A percentile compares a stretch with the other conserved stretches of the same genome.
These are phyloP conservation scores for Aspergillus baeticus DNA, from an alignment of 495 filamentous ascomycete genomes.

Conservation along the genomic window DNA sequence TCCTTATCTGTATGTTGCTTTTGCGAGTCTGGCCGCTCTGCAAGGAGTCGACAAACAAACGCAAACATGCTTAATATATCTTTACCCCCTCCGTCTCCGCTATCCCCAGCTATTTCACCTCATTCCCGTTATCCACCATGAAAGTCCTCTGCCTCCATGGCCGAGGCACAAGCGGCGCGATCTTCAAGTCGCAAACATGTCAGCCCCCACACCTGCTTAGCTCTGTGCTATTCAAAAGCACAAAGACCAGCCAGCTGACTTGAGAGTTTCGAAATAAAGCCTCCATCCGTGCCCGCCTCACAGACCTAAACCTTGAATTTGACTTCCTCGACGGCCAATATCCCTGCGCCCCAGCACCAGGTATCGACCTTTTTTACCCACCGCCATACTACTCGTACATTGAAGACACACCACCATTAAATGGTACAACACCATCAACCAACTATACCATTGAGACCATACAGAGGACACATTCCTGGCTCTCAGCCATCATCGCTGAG, in stretches of 20 bases:
- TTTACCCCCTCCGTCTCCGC: neutral
- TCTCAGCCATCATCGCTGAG: slow-evolving; percentile 43
- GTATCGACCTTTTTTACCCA: slow-evolving; percentile 52
- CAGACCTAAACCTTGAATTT: slow-evolving; percentile 42
- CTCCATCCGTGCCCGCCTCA: slow-evolving; percentile 39
- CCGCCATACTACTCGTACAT: slow-evolving; percentile 52
- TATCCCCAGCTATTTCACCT: neutral
- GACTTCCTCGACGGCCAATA: slow-evolving; percentile 58
- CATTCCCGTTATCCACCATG: slow-evolving; percentile 32
- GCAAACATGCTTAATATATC: neutral
- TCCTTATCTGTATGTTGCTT: neutral
- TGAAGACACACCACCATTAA: slow-evolving; percentile 16
- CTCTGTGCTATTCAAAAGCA: neutral
- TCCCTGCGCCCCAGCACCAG: slow-evolving; percentile 42
- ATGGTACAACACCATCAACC: slow-evolving; percentile 12
- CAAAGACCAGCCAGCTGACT: neutral
- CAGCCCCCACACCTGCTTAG: slow-evolving; percentile 26
- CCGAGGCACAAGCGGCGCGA: slow-evolving; percentile 55
- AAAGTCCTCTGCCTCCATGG: slow-evolving; percentile 65
- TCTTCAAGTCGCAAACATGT: slow-evolving; percentile 62
- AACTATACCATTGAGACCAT: slow-evolving; percentile 32
- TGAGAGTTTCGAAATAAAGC: slow-evolving; percentile 16
- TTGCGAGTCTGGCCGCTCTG: neutral
- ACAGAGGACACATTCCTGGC: slow-evolving; percentile 40
- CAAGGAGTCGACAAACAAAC: neutral